Base-by-base conservation (phyloP, 75 land plant genomes). In the Ceratopteris richardii region DNA sequence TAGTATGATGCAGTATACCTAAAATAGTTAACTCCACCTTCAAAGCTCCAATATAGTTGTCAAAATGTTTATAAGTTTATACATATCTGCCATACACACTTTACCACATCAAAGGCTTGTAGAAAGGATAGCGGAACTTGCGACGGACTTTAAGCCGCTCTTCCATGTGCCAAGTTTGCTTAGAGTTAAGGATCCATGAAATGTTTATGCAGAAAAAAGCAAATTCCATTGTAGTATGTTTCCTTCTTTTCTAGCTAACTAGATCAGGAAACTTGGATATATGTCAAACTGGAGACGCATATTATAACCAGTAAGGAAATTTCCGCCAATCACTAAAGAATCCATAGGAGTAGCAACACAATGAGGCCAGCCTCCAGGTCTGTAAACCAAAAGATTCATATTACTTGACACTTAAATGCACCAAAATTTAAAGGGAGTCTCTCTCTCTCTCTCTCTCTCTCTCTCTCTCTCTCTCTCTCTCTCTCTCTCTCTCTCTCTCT, bases 281-380 rank as follows among this genome's bases (percentile, higher is more conserved):
- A 69, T 47, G 19, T 63, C 67, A n/a, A 70, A 53, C 60, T 70
- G 73, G 22, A 70, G 59, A n/a, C 56, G 28, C 50, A 70, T 39
- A 48, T 70, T 70, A 30, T 70, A 70, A 19, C 73, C 73, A 12
- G 73, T 70, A 23, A 70, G 54, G 48, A 70, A 70, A 31, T 70
- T 70, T 18, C 73, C 73, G 39, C 73, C 73, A 29, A 70, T 44
- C 17, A 64, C 73, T 17, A 70, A 7, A 19, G 73, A 70, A 27
- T 70, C 73, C 22, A 41, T 54, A 22, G 65, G 66, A 16, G 73
- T 70, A 40, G 65, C 66, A 19, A 70, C 73, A 63, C 73, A 55
- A 51, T 70, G 73, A 12, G 73, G 61, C 73, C 73, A 70, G 26
- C 67, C 73, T 31, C 73, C 73, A 22, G 73, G 73, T 48, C 73